Conservation (phyloP, 306 rosid genomes). For the Sophora flavescens region DNA sequence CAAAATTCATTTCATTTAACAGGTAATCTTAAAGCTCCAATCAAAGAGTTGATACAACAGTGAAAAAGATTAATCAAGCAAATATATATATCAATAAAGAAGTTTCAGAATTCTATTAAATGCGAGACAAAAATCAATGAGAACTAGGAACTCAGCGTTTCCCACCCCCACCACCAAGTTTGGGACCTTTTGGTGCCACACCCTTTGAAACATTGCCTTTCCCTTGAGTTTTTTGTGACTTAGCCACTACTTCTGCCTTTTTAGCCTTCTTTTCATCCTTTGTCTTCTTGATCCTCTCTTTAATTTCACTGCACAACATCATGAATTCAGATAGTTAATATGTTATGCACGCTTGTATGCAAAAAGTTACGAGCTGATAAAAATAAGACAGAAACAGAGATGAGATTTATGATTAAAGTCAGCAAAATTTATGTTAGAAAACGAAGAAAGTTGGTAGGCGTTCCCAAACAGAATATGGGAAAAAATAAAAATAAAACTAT, state of each 20-base stretch:
- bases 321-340: not conserved
- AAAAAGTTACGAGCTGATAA: not conserved
- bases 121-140: constrained; percentile 31
- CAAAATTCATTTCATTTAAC: constrained; percentile 5
- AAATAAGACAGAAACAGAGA: not conserved
- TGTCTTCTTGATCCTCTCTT: constrained; percentile 87
- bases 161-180: too few relatives aligned
- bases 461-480: not conserved
- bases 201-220: too few relatives aligned
- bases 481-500: not conserved
- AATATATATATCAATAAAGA: constrained; percentile 44
- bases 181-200: too few relatives aligned
- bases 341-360: not conserved
- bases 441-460: too few relatives aligned
- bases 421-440: not conserved
- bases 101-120: constrained; percentile 42
- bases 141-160: constrained; percentile 62
- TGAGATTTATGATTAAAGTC: too few relatives aligned
- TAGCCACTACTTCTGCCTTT: constrained; percentile 77
- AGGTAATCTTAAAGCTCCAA: constrained; percentile 34
- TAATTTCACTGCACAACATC: constrained; percentile 68
- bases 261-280: constrained; percentile 93
- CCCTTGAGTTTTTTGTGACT: too few relatives aligned
- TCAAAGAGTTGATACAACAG: constrained; percentile 20
- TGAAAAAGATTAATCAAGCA: constrained; percentile 33